Evolutionary conservation across 2,329 filamentous ascomycete species (phyloP), one percentile per base, ranked within the genome.

Genomic region (Fonsecaea monophora): DNA sequence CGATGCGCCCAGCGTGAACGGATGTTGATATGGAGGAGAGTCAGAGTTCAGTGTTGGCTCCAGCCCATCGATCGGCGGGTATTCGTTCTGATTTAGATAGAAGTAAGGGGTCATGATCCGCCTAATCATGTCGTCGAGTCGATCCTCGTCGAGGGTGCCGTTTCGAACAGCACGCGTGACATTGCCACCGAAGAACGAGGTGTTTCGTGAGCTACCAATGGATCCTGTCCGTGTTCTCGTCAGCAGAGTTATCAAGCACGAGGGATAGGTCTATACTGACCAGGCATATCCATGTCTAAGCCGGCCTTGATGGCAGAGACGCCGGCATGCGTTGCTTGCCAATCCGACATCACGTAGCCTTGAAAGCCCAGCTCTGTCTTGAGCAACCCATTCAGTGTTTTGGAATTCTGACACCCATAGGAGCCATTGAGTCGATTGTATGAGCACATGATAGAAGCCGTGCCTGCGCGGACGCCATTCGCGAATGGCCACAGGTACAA

Each of bases 401-500:
- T 73, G 18, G 78, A 78, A 69, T 82, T 85, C 68, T 84, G 79
- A 68, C 84, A 85, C 3, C 81, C 78, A 68, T 81, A 83, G 0
- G 78, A 80, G 25, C 79, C 76, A 64, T 85, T 84, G 67, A 86
- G 59, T 61, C 78, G 74, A 34, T 82, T 79, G 70, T 82, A 82
- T 1, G 68, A 76, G 73, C 83, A 84, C 82, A 84, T 84, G 13
- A 83, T 74, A 1, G 79, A 79, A 12, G 79, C 75, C 2, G 90
- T 88, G 10, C 89, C 89, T 8, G 89, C 89, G 63, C 83, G 83
- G 61, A 92, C 85, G 1, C 89, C 89, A 73, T 93, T 90, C 32
- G 86, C 89, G 74, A 93, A 94, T 0, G 91, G 91, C 91, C 91
- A 93, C 32, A 89, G 81, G 74, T 92, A 94, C 5, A 92, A 78